Percentiles rank a stretch among this genome's conserved stretches.
Conservation (phyloP, 1,139 yeast species). For the Kurtzmaniella natalensis region DNA sequence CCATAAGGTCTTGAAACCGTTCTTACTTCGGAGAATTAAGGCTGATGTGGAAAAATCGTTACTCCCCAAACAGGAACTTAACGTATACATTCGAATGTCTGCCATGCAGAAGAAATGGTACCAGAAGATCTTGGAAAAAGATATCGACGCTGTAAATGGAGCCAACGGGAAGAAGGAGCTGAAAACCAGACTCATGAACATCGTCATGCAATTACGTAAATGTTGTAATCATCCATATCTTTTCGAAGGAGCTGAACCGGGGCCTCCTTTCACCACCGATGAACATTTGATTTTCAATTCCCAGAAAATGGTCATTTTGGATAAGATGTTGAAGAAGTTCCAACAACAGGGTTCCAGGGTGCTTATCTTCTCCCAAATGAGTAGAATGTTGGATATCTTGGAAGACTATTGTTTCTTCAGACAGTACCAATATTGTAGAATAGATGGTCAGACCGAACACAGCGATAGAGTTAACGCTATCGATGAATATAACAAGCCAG, state of each 20-base stretch:
- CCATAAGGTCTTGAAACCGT: slow-evolving; percentile 83
- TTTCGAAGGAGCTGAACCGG: slow-evolving; percentile 98
- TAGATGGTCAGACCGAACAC: slow-evolving; percentile 93
- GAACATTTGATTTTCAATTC: slow-evolving; percentile 86
- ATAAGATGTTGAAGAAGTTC: slow-evolving; percentile 71
- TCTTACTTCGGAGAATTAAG: slow-evolving; percentile 82
- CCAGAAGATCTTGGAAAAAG: slow-evolving; percentile 81
- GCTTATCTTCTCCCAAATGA: slow-evolving; percentile 92
- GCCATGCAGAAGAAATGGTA: slow-evolving; percentile 94
- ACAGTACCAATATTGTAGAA: slow-evolving; percentile 82
- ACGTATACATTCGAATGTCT: slow-evolving; percentile 89
- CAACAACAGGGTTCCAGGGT: slow-evolving; percentile 83
- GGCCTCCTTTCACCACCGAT: slow-evolving; percentile 96
- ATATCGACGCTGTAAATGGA: slow-evolving; percentile 94
- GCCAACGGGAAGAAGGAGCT: slow-evolving; percentile 86
- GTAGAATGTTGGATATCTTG: slow-evolving; percentile 81
- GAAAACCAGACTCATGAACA: slow-evolving; percentile 82
- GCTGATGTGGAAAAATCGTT: slow-evolving; percentile 89
- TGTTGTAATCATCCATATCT: slow-evolving; percentile 97
- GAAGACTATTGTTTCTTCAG: slow-evolving; percentile 90
- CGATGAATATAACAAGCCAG: slow-evolving; percentile 85
- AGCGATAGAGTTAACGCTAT: slow-evolving; percentile 90
- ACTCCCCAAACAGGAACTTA: slow-evolving; percentile 84
- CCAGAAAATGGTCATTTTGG: slow-evolving; percentile 87
- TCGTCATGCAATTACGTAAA: slow-evolving; percentile 94